These are phyloP conservation scores for Metschnikowia continentalis DNA, from an alignment of 805 yeast genomes.

Conservation along the genomic window DNA sequence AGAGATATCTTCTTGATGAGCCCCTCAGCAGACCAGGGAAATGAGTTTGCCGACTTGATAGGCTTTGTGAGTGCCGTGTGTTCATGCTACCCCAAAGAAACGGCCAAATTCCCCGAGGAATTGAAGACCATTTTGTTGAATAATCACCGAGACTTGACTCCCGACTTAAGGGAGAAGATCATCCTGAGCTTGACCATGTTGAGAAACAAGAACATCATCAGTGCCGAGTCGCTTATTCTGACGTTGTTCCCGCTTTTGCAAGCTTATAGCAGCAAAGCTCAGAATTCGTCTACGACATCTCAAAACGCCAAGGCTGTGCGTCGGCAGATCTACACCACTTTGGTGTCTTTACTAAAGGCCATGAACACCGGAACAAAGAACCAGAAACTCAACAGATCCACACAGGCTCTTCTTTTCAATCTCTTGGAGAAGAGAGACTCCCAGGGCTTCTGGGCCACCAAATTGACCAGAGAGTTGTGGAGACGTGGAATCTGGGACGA, in stretches of 20 bases:
- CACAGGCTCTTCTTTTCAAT: constrained; percentile 89
- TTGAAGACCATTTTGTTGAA: constrained; percentile 61
- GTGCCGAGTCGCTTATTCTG: constrained; percentile 77
- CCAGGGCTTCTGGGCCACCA: constrained; percentile 94
- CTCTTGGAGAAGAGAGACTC: constrained; percentile 71
- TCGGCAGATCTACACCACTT: constrained; percentile 73
- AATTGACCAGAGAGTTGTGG: constrained; percentile 93
- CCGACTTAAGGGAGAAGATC: constrained; percentile 88
- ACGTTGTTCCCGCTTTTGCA: constrained; percentile 82
- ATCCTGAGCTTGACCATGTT: constrained; percentile 86
- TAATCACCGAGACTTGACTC: constrained; percentile 76
- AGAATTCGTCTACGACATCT: constrained; percentile 32
- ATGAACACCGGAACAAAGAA: constrained; percentile 87
- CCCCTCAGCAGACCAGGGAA: constrained; percentile 42
- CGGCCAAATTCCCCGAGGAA: constrained; percentile 80
- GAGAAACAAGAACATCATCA: constrained; percentile 75
- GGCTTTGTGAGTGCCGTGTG: constrained; percentile 93
- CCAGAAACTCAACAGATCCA: constrained; percentile 81
- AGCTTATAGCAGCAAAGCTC: constrained; percentile 49
- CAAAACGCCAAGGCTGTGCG: constrained; percentile 79
- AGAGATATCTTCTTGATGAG: constrained; percentile 81
- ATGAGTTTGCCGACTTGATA: constrained; percentile 71
- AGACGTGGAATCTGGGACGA: constrained; percentile 98
- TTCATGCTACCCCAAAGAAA: constrained; percentile 83
- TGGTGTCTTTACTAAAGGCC: constrained; percentile 72